Conservation (phyloP, 2,329 filamentous ascomycete species). For the Lecanicillium sp. region DNA sequence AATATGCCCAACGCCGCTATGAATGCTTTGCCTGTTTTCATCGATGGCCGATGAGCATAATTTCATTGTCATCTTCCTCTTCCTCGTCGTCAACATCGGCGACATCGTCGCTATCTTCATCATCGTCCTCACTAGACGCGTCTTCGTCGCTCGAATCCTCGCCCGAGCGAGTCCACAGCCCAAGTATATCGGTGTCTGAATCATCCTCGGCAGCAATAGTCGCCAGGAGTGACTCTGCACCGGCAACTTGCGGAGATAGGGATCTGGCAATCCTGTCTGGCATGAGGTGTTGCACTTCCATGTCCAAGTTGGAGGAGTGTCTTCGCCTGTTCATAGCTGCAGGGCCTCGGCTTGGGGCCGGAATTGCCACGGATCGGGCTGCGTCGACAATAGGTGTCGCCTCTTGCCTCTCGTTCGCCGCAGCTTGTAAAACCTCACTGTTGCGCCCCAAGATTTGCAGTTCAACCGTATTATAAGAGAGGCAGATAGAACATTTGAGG, state of each 20-base stretch:
- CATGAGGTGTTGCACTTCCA: conserved; percentile 22
- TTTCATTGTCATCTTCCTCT: conserved; percentile 41
- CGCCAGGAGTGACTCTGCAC: conserved; percentile 17
- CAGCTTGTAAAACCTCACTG: conserved; percentile 17
- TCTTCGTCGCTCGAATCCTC: conserved; percentile 40
- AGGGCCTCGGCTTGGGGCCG: conserved; percentile 6
- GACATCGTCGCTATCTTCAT: conserved; percentile 33
- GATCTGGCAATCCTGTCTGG: conserved; percentile 37
- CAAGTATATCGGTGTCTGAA: conserved; percentile 48
- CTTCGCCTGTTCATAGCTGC: conserved; percentile 22
- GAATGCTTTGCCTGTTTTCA: conserved; percentile 6
- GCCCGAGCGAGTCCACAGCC: conserved; percentile 45
- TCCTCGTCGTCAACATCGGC: conserved; percentile 35
- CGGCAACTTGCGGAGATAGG: conserved; percentile 29
- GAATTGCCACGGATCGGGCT: conserved; percentile 15
- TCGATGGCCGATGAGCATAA: conserved; percentile 40
- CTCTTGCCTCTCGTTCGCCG: conserved; percentile 16
- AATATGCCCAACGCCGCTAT: neutral
- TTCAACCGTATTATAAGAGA: conserved; percentile 63
- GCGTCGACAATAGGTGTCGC: conserved; percentile 4
- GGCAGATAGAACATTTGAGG: conserved; percentile 72
- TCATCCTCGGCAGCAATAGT: conserved; percentile 28
- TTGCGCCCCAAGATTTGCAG: conserved; percentile 49
- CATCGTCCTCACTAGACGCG: conserved; percentile 38
- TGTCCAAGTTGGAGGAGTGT: conserved; percentile 29